Conservation (phyloP, 768 basidiomycete genomes). For the Mycena amicta region DNA sequence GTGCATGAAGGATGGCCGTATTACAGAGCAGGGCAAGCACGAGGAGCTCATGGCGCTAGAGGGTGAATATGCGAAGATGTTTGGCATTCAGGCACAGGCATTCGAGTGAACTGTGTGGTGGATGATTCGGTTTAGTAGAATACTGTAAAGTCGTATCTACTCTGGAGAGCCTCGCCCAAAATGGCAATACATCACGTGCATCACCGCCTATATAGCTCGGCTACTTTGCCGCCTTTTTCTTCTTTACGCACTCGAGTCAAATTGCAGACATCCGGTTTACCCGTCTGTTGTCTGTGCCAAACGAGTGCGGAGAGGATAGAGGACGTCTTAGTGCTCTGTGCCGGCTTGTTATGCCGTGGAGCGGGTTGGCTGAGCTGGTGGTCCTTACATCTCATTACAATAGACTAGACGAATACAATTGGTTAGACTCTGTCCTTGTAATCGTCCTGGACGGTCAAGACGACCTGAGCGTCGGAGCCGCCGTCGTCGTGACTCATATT, state of each 20-base stretch:
- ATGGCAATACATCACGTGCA: neutral
- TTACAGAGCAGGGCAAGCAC: constrained; percentile 37
- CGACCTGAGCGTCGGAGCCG: no score
- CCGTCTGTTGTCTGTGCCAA: constrained; percentile 45
- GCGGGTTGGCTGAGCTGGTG: constrained; percentile 40
- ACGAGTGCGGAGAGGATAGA: constrained; percentile 40
- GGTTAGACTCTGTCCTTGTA: no score
- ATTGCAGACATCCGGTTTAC: constrained; percentile 37
- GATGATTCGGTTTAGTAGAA: neutral
- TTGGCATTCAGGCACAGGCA: constrained; percentile 37
- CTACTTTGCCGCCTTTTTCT: constrained; percentile 12
- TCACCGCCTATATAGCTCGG: neutral
- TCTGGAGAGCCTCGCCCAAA: neutral
- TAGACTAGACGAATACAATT: no score
- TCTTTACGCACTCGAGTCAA: constrained; percentile 48
- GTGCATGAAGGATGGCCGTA: constrained; percentile 40
- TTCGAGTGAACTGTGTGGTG: constrained; percentile 24
- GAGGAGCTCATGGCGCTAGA: constrained; percentile 31
- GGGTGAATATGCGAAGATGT: constrained; percentile 39
- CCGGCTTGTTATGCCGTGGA: constrained; percentile 26
- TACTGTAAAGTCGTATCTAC: no score
- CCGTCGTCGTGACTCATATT: no score
- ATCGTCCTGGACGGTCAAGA: no score
- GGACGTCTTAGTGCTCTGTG: constrained; percentile 41
- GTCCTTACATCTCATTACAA: constrained; percentile 35